Conservation (phyloP, 108 stramenopile genomes). For the Hondaea fermentalgiana region DNA sequence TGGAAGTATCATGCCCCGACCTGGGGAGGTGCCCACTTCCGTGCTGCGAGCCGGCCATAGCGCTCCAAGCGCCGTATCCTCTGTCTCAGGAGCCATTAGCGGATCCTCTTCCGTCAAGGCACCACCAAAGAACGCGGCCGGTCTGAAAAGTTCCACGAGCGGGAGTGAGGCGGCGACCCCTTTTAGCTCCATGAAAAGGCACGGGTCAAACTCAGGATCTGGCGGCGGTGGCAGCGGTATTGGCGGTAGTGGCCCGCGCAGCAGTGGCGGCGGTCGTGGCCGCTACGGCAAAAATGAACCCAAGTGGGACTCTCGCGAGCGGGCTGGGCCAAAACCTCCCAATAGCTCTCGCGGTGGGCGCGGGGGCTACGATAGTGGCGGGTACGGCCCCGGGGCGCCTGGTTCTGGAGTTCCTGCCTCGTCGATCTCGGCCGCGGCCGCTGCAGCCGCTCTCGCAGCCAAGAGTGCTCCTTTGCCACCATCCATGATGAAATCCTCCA, state of each 20-base stretch:
- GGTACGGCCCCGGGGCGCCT: not conserved
- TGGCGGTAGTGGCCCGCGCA: not conserved
- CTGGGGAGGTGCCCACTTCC: not conserved
- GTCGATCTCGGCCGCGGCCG: not conserved
- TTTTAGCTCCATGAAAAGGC: not conserved
- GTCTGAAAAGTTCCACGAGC: not conserved
- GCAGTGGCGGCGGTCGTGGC: not conserved
- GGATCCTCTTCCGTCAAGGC: not conserved
- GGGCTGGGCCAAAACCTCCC: not conserved
- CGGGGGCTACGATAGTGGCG: not conserved
- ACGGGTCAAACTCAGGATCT: too few relatives aligned
- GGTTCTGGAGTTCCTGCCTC: not conserved
- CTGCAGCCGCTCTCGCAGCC: not conserved
- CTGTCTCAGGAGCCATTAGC: not conserved
- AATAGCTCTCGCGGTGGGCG: not conserved
- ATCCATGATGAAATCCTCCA: not conserved
- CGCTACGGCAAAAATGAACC: not conserved
- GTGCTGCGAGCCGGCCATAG: not conserved
- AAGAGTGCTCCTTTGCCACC: not conserved
- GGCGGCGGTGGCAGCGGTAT: not conserved
- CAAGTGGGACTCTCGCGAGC: not conserved
- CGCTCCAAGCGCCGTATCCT: not conserved
- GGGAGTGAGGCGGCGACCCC: not conserved
- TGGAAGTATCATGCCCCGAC: conserved; percentile 5
- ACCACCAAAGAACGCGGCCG: not conserved